A percentile compares a stretch with the other conserved stretches of the same genome.
Conservation (phyloP, 805 yeast genomes). For the Metschnikowia colocasiae region DNA sequence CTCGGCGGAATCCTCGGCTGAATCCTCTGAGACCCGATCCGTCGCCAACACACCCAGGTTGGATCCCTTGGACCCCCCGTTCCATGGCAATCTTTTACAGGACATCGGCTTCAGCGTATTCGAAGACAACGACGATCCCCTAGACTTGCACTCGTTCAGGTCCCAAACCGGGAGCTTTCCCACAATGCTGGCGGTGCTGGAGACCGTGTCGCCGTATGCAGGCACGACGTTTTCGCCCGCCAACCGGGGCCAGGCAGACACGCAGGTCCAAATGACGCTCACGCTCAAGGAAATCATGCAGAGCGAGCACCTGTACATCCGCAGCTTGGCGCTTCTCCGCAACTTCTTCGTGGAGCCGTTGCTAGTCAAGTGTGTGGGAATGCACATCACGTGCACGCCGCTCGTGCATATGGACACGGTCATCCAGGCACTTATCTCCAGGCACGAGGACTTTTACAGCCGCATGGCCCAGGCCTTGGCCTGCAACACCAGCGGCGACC, state of each 20-base stretch:
- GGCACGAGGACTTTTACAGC: constrained; percentile 8
- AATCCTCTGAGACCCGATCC: too few relatives aligned
- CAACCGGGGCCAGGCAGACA: constrained; percentile 5
- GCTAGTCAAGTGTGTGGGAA: constrained; percentile 7
- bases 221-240: constrained; percentile 10
- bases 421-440: constrained; percentile 6
- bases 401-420: constrained; percentile 7
- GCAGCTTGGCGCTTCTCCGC: constrained; percentile 11
- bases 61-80: too few relatives aligned
- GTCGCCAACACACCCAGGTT: too few relatives aligned
- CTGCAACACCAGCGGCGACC: background rate
- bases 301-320: constrained; percentile 12
- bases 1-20: too few relatives aligned
- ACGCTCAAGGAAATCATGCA: constrained; percentile 11
- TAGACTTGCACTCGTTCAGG: background rate
- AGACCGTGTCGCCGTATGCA: constrained; percentile 9
- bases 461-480: constrained; percentile 2
- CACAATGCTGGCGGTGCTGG: constrained; percentile 9
- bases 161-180: background rate
- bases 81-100: background rate
- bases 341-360: constrained; percentile 14
- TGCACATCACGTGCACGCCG: constrained; percentile 14
- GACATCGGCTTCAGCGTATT: background rate
- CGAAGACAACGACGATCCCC: background rate
- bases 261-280: constrained; percentile 6